These are phyloP conservation scores for Plasmodium falciparum DNA, from an alignment of 169 alveolate species.

Conservation along the genomic window DNA sequence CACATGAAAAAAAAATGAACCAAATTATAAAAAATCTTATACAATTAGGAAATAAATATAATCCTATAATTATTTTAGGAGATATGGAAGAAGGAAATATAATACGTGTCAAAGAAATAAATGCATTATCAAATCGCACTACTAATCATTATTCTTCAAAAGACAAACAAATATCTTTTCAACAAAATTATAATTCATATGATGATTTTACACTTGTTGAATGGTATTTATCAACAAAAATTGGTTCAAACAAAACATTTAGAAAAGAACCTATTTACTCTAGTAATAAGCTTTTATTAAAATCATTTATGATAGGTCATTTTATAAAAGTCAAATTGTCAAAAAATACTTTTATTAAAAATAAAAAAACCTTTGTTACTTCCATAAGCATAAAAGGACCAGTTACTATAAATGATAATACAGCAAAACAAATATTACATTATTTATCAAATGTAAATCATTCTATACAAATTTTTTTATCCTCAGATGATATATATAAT, in stretches of 20 bases:
- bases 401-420: slow-evolving; percentile 74
- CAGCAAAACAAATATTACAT: slow-evolving; percentile 78
- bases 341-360: slow-evolving; percentile 77
- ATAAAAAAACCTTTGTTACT: slow-evolving; percentile 78
- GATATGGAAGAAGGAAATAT: slow-evolving; percentile 70
- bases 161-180: slow-evolving; percentile 7
- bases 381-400: slow-evolving; percentile 81
- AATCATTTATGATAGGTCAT: slow-evolving; percentile 84
- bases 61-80: slow-evolving; percentile 59
- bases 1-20: slow-evolving; percentile 4
- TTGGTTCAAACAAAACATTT: slow-evolving; percentile 76
- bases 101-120: slow-evolving; percentile 56
- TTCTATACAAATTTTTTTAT: slow-evolving; percentile 30
- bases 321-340: slow-evolving; percentile 80
- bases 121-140: neutral
- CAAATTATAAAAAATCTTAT: slow-evolving; percentile 6
- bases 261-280: slow-evolving; percentile 55
- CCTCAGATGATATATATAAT: slow-evolving; percentile 65
- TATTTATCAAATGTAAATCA: slow-evolving; percentile 79
- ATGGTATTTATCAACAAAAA: slow-evolving; percentile 81
- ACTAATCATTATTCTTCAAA: neutral
- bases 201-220: slow-evolving; percentile 77
- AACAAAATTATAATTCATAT: neutral
- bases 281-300: slow-evolving; percentile 79
- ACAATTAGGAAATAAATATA: slow-evolving; percentile 40